Conservation (phyloP, 805 yeast species). For the Lipomyces sp. region DNA sequence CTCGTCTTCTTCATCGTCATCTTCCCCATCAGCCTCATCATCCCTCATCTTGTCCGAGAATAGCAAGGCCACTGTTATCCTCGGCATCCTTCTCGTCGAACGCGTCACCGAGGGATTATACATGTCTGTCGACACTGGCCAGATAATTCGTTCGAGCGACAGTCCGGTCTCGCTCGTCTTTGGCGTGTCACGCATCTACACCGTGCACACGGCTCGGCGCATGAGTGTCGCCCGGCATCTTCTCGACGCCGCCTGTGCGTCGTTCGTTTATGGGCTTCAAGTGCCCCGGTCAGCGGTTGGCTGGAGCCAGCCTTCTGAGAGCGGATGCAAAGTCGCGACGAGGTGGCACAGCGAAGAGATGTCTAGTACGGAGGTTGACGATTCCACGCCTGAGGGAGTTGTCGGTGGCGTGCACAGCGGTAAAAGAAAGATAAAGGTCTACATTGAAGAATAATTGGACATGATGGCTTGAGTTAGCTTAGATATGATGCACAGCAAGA, state of each 20-base stretch:
- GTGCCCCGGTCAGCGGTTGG: constrained; percentile 44
- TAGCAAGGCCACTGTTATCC: background rate
- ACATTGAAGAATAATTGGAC: constrained; percentile 3
- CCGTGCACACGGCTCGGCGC: constrained; percentile 42
- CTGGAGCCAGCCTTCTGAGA: constrained; percentile 60
- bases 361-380: constrained; percentile 16
- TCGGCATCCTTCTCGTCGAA: constrained; percentile 29
- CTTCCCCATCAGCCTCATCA: too few relatives aligned
- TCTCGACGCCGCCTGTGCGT: constrained; percentile 40
- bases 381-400: too few relatives aligned
- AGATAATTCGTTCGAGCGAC: constrained; percentile 42
- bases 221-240: constrained; percentile 45
- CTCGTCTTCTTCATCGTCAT: too few relatives aligned
- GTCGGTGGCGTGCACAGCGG: too few relatives aligned
- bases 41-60: too few relatives aligned
- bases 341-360: constrained; percentile 27
- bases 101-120: constrained; percentile 23
- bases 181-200: constrained; percentile 45
- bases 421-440: constrained; percentile 18
- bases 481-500: too few relatives aligned
- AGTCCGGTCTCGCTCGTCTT: constrained; percentile 37
- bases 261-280: constrained; percentile 47
- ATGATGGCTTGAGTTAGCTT: too few relatives aligned
- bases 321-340: constrained; percentile 50
- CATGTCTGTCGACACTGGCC: constrained; percentile 43